Evolutionary conservation across 768 basidiomycete genomes (phyloP), one percentile per base, ranked within the genome.

Genomic region (Galerina sulciceps): DNA sequence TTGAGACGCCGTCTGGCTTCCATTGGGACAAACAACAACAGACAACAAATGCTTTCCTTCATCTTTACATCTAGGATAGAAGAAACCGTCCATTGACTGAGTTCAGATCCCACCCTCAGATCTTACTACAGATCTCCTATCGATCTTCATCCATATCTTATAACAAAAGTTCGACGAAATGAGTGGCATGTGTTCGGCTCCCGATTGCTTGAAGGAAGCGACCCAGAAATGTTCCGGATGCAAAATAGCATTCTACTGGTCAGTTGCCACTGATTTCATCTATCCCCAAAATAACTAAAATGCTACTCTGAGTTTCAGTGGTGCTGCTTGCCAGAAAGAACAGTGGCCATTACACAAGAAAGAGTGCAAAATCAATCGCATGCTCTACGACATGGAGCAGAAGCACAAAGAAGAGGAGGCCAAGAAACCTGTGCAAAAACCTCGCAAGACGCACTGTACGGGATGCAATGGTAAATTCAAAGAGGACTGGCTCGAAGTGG

Each of bases 341-440:
- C 65, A 68, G 41, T 76, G 74, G 75, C 48, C 62, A 2, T 57
- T 45, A 5, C 76, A 75, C 55, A 75, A 74, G 61, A 71, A 68
- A 50, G 70, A 69, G 46, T 76, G 75, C 61, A 67, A 72, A 61
- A 68, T 74, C 20, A 61, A 75, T n/a, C 69, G 72, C 51, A 66
- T 67, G 53, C 52, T 76, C n/a, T 66, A 71, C 60, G 71, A 71
- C 17, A 63, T 65, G 59, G 57, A 72, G 58, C 53, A 66, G 20
- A 57, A 66, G n/a, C 59, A 64, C 35, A 66, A 66, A 45, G 68
- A 67, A 17, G 63, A 66, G 15, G 56, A 60, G 37, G 54, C 53
- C 22, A 46, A 49, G n/a, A 41, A 54, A 14, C 71, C 66, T 17
- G 60, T 64, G n/a, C 55, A 61, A n/a, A 69, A 63, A 56, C 71